These are phyloP conservation scores for Paraphoma chrysanthemicola DNA, from an alignment of 2,329 filamentous ascomycete species.

Conservation along the genomic window DNA sequence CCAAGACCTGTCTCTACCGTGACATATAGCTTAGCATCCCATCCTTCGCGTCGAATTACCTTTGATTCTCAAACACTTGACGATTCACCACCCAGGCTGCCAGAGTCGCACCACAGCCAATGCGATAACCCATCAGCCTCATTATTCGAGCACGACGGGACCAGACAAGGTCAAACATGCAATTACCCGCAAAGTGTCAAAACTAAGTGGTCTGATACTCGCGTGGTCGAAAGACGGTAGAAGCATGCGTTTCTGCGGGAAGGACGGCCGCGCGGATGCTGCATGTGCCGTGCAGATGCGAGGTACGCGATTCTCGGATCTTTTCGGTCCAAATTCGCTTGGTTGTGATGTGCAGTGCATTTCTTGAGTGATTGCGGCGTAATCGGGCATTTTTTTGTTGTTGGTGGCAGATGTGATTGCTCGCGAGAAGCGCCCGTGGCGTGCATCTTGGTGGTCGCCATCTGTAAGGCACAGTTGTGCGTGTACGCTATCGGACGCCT, in stretches of 20 bases:
- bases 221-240: slow-evolving; percentile 10
- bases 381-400: not conserved
- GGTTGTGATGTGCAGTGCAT: not conserved
- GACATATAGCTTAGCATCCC: slow-evolving; percentile 13
- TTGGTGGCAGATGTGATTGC: not conserved
- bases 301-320: not conserved
- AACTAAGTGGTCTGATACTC: slow-evolving; percentile 31
- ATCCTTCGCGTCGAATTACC: not conserved
- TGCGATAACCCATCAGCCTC: not conserved
- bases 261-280: not conserved
- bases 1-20: slow-evolving; percentile 5
- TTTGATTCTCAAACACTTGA: not conserved
- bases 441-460: not conserved
- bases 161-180: not conserved
- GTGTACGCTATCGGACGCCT: not conserved
- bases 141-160: not conserved
- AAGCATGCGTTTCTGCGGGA: not conserved
- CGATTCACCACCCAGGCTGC: not conserved
- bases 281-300: not conserved
- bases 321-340: not conserved
- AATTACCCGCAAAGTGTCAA: slow-evolving; percentile 4
- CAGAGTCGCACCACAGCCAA: not conserved
- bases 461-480: not conserved
- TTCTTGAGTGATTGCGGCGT: not conserved
- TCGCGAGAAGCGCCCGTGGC: slow-evolving; percentile 14